Base-by-base conservation (phyloP, 2,329 filamentous ascomycete species). In the Cladosporium sp. region DNA sequence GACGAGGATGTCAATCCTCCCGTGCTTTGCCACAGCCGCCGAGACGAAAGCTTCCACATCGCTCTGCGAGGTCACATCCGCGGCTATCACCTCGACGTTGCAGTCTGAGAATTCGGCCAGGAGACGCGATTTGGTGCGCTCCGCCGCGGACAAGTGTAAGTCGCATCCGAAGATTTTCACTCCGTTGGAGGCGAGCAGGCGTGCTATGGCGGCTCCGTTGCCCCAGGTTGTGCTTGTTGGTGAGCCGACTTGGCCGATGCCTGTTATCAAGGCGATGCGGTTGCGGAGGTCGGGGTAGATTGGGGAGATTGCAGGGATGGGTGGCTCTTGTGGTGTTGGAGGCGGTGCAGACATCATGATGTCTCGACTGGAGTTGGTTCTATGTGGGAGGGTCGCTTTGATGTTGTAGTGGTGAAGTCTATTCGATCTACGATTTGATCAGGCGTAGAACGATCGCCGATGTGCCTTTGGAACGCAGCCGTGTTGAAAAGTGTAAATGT, bases 121-220 rank as follows among this genome's bases (percentile, higher is more conserved):
- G 7, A 60, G 61, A 1, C 71, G 70, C 19, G 67, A 65, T 15
- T 50, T 58, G 22, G 60, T 63, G 43, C 58, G 55, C 39, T 63
- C 55, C 12, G 60, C 61, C 24, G 60, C 56, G 34, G 52, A 24
- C 38, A 61, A 52, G 24, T 58, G 55, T 34, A 63, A 32, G 39
- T 63, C 59, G 45, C 58, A 63, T 39, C 61, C 77, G 52, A 77
- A 76, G 18, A 80, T 66, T 12, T 66, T 62, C 5, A 74, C 77
- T n/a, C 74, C 74, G 58, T 75, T 73, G 43, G 70, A 64, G 3
- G 74, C 70, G 15, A 80, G 65, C 0, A 72, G 59, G 4, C 71
- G 68, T n/a, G 76, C 74, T 47, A 71, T 76, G 30, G 77, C 74
- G 17, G 75, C 70, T 19, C 76, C 76, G 53, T 77, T 79, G 42